These are phyloP conservation scores for Colletotrichum sidae DNA, from an alignment of 2,329 filamentous ascomycete species.

Conservation along the genomic window DNA sequence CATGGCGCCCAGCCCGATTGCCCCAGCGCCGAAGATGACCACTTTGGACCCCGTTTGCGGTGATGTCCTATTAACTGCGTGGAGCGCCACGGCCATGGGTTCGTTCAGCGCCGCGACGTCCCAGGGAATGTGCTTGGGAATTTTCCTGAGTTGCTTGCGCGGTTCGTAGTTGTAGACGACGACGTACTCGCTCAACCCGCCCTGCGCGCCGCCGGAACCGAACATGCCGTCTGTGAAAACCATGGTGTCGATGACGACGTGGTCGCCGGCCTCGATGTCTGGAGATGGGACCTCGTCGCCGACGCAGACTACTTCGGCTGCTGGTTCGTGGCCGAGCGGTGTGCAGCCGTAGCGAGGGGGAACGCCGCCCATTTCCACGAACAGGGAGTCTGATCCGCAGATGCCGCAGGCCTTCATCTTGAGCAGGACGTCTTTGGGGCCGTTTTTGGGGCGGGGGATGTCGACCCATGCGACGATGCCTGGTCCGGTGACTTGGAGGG, in stretches of 20 bases:
- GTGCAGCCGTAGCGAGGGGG: not conserved
- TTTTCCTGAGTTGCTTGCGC: constrained; percentile 7
- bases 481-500: not conserved
- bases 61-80: constrained; percentile 4
- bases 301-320: constrained; percentile 14
- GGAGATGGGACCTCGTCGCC: not conserved
- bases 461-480: constrained; percentile 18
- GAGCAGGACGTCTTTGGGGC: constrained; percentile 12
- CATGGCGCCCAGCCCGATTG: constrained; percentile 9
- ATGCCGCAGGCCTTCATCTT: constrained; percentile 23
- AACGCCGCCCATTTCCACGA: constrained; percentile 8
- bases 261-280: constrained; percentile 12
- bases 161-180: constrained; percentile 16
- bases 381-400: constrained; percentile 20
- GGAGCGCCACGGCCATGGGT: constrained; percentile 22
- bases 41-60: constrained; percentile 11
- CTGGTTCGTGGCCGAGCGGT: constrained; percentile 14
- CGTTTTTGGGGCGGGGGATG: constrained; percentile 2
- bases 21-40: constrained; percentile 13
- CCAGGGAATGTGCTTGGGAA: not conserved
- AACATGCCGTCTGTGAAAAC: constrained; percentile 6
- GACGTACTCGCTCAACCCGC: constrained; percentile 18
- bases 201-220: constrained; percentile 8
- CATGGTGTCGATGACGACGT: constrained; percentile 14
- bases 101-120: constrained; percentile 22